Base-by-base conservation (phyloP, 768 basidiomycete species). In the Porpolomopsis calyptriformis region DNA sequence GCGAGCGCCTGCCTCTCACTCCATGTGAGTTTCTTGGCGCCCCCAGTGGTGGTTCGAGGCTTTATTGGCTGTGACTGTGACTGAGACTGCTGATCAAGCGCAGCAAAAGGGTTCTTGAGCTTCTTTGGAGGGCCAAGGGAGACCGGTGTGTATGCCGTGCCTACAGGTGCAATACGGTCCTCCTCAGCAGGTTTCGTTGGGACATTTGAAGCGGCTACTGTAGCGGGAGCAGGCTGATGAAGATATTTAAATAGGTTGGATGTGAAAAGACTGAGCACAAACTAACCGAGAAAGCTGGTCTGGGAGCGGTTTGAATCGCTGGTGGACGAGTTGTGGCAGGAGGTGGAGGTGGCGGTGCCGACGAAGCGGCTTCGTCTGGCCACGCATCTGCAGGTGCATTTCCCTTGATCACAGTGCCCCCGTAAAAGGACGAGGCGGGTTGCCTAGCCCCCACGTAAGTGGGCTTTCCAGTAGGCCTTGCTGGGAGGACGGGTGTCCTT, bases 1-100 rank as follows among this genome's bases (percentile, higher is more conserved):
- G 90, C 84, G n/a, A 82, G 66, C 0, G 87, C 91, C 58, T 97
- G 93, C 18, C 93, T 73, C 60, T 98, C 86, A 48, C 77, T 85
- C 94, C 94, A 98, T 0, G 93, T 94, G 50, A 94, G 61, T 61
- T 90, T 93, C 68, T 87, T 87, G 1, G 68, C 48, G 0, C 72
- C 76, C 20, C 22, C 56, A 9, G 53, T 51, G 22, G 59, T 50
- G 47, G 47, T 52, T 6, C 55, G 52, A n/a, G 52, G 51, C 3
- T 55, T 54, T 0, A 64, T 49, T n/a, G 64, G n/a, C 14, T 62
- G 52, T 20, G 64, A 53, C 40, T 26, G 24, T 11, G 41, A 27
- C 14, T 66, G 64, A n/a, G 67, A 51, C 47, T 77, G 73, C 45
- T 73, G 71, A 55, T 75, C 74, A 42, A 75, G 71, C 3, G 74